Evolutionary conservation across 176 grass and related monocot species (phyloP), one percentile per base, ranked within the genome.

Genomic region (Coix lacrymajobi): DNA sequence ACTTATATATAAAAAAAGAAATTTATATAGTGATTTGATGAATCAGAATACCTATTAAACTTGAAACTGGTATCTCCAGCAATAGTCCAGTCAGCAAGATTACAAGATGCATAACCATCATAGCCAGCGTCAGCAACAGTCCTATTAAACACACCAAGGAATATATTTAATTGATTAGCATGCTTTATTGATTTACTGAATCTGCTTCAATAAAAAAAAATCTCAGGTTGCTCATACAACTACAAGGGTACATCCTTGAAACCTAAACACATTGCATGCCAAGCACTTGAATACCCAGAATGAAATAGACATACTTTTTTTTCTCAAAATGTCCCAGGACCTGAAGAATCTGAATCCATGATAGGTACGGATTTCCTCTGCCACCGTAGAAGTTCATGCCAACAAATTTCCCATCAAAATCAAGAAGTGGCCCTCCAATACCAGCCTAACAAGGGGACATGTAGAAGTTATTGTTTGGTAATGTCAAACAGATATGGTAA

Each of bases 391-490:
- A 75, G 73, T 75, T 75, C 30, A 75, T 75, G 31, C 49, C 73
- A 37, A 76, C 9, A 76, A 58, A 60, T n/a, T 24, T 76, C 20
- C 73, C 73, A 25, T 76, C 33, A 24, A 58, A 60, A 76, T n/a
- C 22, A 76, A 76, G 71, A 51, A 73, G 73, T 19, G 51, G 51
- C 31, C 73, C 73, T 76, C 66, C 66, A 69, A 69, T 69, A 20
- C 66, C 66, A 69, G 9, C 66, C 66, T 69, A 39, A 69, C 1
- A 11, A 76, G 11, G 49, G 12, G 31, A 58, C 11, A 76, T 76
- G 22, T 6, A 58, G 20, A 58, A 37, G 4, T 40, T 13, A 11
- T 41, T 39, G 8, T 41, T 66, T 65, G 30, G 63, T 36, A 66
- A 34, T 39, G 33, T n/a, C 51, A 60, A 76, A 38, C 36, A 76